Base-by-base conservation (phyloP, 306 rosid species). In the Notholithocarpus densiflorus region DNA sequence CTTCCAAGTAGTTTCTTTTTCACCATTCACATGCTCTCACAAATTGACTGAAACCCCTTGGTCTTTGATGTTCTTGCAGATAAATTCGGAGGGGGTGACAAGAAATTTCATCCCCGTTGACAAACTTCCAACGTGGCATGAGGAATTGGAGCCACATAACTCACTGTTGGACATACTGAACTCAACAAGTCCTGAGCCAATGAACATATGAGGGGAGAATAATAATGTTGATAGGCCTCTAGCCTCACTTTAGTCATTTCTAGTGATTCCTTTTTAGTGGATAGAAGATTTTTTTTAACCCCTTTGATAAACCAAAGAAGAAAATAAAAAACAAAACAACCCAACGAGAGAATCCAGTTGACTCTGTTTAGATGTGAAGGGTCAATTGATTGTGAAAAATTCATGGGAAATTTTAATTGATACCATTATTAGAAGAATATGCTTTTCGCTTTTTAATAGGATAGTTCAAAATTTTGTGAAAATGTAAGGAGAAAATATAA, bases 11-110 rank as follows among this genome's bases (percentile, higher is more conserved):
- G 10, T 27, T n/a, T 73, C 45, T 12, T 73, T 52, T 2, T 34
- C 55, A 13, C 37, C 23, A 14, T 64, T 40, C n/a, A 18, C 34
- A 5, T 51, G 32, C 32, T 31, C 32, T 20, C 66, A 57, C 11
- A 65, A 31, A 59, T 37, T 66, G 56, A n/a, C 72, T 14, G 19
- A 80, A 10, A 45, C 52, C 37, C 6, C 19, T 32, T 52, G 19
- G 77, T 81, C 56, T 68, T 68, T 19, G 32, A 31, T 8, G 34
- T 43, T 29, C 56, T 69, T 82, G 81, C 77, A 95, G 97, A 95
- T 95, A 75, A 89, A 95, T 76, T 85, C 96, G 0, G 96, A 95
- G 83, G 99, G 99, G 82, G 98, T 91, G 85, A 91, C 90, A 0
- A 88, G 98, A 82, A 93, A 95, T 80, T 90, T 75, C 85, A 89